A percentile compares a stretch with the other conserved stretches of the same genome.
Conservation (phyloP, 345 rosid species). For the Sapria himalayana region DNA sequence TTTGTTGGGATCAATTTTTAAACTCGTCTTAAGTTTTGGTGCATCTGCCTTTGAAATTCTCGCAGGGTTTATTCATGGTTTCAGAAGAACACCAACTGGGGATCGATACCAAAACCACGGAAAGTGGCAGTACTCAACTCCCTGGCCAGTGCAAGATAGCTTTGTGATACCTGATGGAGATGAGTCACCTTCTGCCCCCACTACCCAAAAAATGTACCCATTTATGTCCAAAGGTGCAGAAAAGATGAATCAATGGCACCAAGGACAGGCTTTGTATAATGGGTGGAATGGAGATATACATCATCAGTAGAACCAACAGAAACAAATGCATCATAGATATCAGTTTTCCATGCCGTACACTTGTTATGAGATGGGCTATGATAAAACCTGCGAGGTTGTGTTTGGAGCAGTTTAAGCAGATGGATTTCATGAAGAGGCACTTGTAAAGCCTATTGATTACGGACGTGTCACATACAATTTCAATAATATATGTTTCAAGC, state of each 20-base stretch:
- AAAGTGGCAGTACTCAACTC: constrained; percentile 17
- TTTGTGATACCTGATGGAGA: constrained; percentile 55
- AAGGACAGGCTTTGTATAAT: constrained; percentile 51
- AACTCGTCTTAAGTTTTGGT: constrained; percentile 33
- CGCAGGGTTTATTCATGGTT: constrained; percentile 44
- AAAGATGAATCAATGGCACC: constrained; percentile 73
- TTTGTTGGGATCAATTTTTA: constrained; percentile 37
- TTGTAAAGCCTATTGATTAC: constrained; percentile 38
- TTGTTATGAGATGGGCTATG: constrained; percentile 51
- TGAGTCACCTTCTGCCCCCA: constrained; percentile 71
- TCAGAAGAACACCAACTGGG: constrained; percentile 22
- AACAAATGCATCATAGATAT: constrained; percentile 39
- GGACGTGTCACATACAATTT: constrained; percentile 24
- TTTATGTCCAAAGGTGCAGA: constrained; percentile 93
- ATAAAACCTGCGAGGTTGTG: constrained; percentile 60
- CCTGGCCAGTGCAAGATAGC: constrained; percentile 64
- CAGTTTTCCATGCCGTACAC: constrained; percentile 56
- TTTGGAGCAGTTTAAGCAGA: constrained; percentile 80
- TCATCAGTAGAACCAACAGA: constrained; percentile 28
- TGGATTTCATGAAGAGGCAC: constrained; percentile 17
- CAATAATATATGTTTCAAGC: constrained; percentile 27
- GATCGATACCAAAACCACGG: constrained; percentile 18
- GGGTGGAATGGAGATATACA: constrained; percentile 43
- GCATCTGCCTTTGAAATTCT: constrained; percentile 38
- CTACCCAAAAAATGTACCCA: constrained; percentile 71